Conservation (phyloP, 2,329 filamentous ascomycete genomes). For the Dothistroma septosporum region DNA sequence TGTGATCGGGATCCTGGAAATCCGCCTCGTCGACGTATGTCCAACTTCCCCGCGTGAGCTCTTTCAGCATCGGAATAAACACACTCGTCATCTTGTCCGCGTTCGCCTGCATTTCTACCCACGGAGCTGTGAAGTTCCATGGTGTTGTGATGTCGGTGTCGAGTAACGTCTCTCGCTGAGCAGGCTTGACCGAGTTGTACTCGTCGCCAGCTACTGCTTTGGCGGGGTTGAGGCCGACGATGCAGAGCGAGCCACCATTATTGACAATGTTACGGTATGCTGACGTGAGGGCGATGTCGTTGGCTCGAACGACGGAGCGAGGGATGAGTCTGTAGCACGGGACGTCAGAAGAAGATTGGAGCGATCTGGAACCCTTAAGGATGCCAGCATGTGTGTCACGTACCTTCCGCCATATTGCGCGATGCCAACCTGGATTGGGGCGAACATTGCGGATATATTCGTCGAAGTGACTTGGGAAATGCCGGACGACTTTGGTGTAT, state of each 20-base stretch:
- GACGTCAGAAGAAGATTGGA: no score
- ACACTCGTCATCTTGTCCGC: constrained; percentile 40
- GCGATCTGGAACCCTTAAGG: neutral
- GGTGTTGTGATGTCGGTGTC: constrained; percentile 36
- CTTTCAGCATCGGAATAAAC: constrained; percentile 38
- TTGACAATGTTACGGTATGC: constrained; percentile 37
- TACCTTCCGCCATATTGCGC: constrained; percentile 10
- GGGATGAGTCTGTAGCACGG: constrained; percentile 4
- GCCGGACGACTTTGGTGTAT: constrained; percentile 24
- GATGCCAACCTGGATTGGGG: constrained; percentile 10
- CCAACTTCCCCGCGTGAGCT: constrained; percentile 38
- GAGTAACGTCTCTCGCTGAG: constrained; percentile 37
- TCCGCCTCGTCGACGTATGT: constrained; percentile 44
- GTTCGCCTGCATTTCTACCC: constrained; percentile 35
- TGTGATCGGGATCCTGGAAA: constrained; percentile 40
- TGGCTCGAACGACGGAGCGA: constrained; percentile 12
- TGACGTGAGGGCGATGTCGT: constrained; percentile 33
- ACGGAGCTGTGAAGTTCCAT: constrained; percentile 40
- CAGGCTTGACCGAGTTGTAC: constrained; percentile 40
- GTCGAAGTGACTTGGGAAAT: constrained; percentile 7
- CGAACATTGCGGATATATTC: constrained; percentile 9
- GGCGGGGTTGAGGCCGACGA: constrained; percentile 40
- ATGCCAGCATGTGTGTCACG: neutral
- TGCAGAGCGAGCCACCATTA: constrained; percentile 36
- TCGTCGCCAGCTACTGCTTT: constrained; percentile 32